phyloP scores from a whole-genome alignment of 139 green algal genomes.

The Ostreobium quekettii region DNA sequence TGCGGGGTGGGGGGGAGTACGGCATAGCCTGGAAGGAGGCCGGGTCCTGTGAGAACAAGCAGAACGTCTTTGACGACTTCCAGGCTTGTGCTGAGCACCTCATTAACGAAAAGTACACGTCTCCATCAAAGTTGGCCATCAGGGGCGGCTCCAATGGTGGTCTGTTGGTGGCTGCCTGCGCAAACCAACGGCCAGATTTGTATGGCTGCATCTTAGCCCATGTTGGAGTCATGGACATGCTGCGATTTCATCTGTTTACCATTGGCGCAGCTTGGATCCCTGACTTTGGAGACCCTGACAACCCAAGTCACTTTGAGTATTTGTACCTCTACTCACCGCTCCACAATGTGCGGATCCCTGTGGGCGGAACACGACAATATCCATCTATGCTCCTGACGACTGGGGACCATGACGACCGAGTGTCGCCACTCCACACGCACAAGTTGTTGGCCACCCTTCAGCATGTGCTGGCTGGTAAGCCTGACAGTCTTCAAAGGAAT shows the following conservation, averaged over 20 bases:
- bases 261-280: conserved; percentile 76
- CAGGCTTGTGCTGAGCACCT: conserved; percentile 68
- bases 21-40: conserved; percentile 76
- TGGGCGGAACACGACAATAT: conserved; percentile 53
- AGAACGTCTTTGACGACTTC: conserved; percentile 87
- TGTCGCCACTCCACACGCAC: conserved; percentile 78
- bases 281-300: conserved; percentile 76
- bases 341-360: conserved; percentile 77
- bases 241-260: conserved; percentile 93
- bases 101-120: conserved; percentile 44
- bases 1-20: conserved; percentile 87
- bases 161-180: conserved; percentile 82
- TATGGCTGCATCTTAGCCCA: conserved; percentile 68
- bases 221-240: conserved; percentile 90
- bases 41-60: conserved; percentile 59
- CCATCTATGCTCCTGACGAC: conserved; percentile 76
- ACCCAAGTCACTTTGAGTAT: conserved; percentile 53
- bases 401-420: conserved; percentile 62
- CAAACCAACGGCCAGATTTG: conserved; percentile 88
- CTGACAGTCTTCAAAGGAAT: conserved; percentile 60
- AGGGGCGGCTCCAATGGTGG: conserved; percentile 84
- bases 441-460: conserved; percentile 79
- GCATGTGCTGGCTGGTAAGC: conserved; percentile 39
- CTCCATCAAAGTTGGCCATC: conserved; percentile 55
- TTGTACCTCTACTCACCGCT: conserved; percentile 72